Base-by-base conservation (phyloP, 345 rosid species). In the Isatis tinctoria region DNA sequence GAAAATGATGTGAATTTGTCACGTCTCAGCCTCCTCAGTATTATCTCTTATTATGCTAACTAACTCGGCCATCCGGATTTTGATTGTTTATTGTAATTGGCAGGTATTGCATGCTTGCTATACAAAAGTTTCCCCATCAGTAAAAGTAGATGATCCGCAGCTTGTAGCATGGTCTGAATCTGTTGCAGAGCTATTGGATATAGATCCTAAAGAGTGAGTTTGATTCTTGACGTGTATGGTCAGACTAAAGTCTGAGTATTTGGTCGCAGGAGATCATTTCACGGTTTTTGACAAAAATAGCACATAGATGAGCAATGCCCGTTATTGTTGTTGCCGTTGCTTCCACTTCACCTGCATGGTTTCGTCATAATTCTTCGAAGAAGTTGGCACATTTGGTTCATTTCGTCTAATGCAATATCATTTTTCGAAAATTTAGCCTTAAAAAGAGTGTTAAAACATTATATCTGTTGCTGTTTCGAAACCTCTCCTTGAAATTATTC, bases 151-250 rank as follows among this genome's bases (percentile, higher is more conserved):
- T 65, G 83, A 89, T 83, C 98, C 98, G 45, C 87, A 90, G 82
- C 90, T 95, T 41, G 96, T 95, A 72, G 91, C 89, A 2, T 92
- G 98, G 99, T 95, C 99, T 36, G 91, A 86, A 5, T 89, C 97
- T 27, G 97, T 90, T 59, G 94, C 92, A 2, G 86, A 84, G 61
- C 67, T 86, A 60, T 88, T 95, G 70, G 97, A 90, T 48, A 78
- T 95, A 87, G 96, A 92, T 81, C 83, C 78, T 60, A 84, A 88
- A 80, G 99, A 95, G 99, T 95, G 83, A 87, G 98, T 81, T 47
- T 59, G 4, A 16, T 77, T 65, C 36, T 63, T 6, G 4, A 6
- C 58, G 28, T 49, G 17, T 76, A 11, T 53, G 6, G 13, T 39
- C 35, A 28, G 22, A 30, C 56, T 53, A 32, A 41, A 56, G 8